Base-by-base conservation (phyloP, 2,329 filamentous ascomycete species). In the Botrytis deweyae region DNA sequence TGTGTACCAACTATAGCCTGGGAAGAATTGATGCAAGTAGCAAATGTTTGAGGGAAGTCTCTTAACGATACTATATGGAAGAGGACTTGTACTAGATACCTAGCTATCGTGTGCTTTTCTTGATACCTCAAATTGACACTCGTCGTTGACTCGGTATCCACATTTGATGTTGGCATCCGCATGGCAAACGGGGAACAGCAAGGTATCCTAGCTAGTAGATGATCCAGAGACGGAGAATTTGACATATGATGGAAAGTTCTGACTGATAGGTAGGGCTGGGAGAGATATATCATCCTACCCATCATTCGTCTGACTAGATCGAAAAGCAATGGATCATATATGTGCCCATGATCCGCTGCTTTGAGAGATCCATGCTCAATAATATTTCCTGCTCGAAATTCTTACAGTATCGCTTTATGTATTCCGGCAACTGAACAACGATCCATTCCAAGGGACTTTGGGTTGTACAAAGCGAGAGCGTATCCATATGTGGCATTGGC, bases 131-230 rank as follows among this genome's bases (percentile, higher is more conserved):
- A 14, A 29, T 40, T 58, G 49, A 42, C 66, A 58, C 66, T 68
- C 36, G 36, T 68, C 49, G 49, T 42, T 68, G 66, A 58, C 66
- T 68, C 66, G 66, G 66, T 58, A 68, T 18, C 49, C 9, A 58
- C 6, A 55, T n/a, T 42, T 29, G 40, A 70, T 70, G 55, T 46
- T 25, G n/a, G n/a, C 44, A 70, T 38, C 55, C 67, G 67, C 20
- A 36, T 61, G 25, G 66, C 49, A 68, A 68, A 58, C 49, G 36
- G 66, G 59, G 33, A 29, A 58, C 38, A 25, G 52, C 40, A 70
- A 61, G 67, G 67, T 62, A 70, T 70, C 52, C 55, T 61, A 18
- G 67, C n/a, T 58, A 29, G 12, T 36, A 40, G 20, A n/a, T 61
- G 3, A 36, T 44, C n/a, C 20, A 7, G 55, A 20, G 38, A 4